A percentile compares a stretch with the other conserved stretches of the same genome.
Conservation (phyloP, 2,329 filamentous ascomycete species). For the Clonostachys rosea region DNA sequence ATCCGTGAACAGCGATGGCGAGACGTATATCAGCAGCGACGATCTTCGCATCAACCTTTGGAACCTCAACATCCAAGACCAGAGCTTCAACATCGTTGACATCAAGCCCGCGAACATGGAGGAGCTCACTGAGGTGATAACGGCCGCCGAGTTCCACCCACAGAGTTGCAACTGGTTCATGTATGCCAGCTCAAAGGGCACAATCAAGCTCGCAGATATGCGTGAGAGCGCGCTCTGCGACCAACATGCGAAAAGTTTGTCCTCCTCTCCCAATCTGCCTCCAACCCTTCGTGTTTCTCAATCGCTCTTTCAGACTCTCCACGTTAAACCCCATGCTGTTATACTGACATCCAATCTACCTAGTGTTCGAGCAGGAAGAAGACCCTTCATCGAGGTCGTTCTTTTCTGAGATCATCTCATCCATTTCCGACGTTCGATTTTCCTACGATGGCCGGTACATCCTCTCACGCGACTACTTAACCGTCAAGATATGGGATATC, state of each 20-base stretch:
- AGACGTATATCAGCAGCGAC: constrained; percentile 99
- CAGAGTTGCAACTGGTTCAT: constrained; percentile 99
- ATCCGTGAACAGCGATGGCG: constrained; percentile 98
- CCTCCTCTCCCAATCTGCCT: background rate
- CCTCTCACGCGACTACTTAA: constrained; percentile 93
- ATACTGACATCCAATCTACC: background rate
- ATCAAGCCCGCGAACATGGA: constrained; percentile 99
- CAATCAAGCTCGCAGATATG: constrained; percentile 99
- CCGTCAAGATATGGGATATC: constrained; percentile 99
- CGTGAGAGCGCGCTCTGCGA: constrained; percentile 94
- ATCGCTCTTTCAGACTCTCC: background rate
- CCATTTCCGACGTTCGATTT: constrained; percentile 97
- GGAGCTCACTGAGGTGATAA: constrained; percentile 97
- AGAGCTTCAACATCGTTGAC: constrained; percentile 99
- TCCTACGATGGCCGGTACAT: constrained; percentile 96
- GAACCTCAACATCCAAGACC: constrained; percentile 98
- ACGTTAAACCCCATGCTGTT: background rate
- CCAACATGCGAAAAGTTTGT: constrained; percentile 84
- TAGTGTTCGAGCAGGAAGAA: constrained; percentile 98
- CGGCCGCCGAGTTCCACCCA: constrained; percentile 95
- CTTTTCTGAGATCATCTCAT: constrained; percentile 99
- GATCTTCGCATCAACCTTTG: constrained; percentile 96
- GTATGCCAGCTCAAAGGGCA: constrained; percentile 98
- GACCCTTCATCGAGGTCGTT: constrained; percentile 95
- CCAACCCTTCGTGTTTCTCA: background rate